These are phyloP conservation scores for Wallacemonas sp. DNA, from an alignment of 208 protist species.

Conservation along the genomic window DNA sequence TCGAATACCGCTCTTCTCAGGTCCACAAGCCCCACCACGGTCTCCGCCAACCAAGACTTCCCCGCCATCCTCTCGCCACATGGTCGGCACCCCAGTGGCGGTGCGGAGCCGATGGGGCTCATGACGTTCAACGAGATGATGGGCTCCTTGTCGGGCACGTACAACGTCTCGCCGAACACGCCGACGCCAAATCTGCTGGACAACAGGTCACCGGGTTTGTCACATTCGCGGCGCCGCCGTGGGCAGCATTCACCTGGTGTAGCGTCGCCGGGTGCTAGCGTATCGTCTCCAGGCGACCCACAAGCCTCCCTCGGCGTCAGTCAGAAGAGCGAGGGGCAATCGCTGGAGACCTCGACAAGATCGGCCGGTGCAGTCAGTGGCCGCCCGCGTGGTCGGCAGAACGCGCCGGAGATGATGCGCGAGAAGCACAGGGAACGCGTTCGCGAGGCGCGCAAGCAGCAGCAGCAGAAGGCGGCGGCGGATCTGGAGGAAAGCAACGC, in stretches of 20 bases:
- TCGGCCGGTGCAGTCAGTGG: no score
- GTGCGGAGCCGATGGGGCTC: not conserved
- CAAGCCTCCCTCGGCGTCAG: no score
- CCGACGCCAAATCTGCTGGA: conserved; percentile 12
- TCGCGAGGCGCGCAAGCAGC: not conserved
- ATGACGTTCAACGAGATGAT: not conserved
- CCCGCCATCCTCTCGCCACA: conserved; percentile 4
- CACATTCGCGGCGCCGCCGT: no score
- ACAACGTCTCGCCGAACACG: conserved; percentile 12
- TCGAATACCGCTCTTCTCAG: no score
- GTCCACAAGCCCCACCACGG: not conserved
- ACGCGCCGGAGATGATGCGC: not conserved
- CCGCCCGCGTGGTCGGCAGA: not conserved
- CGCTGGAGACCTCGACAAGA: no score
- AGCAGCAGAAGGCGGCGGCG: not conserved
- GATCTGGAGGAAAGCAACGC: not conserved
- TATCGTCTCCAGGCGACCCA: no score
- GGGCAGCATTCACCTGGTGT: no score
- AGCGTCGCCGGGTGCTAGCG: not conserved
- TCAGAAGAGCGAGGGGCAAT: no score
- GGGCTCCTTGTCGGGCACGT: conserved; percentile 7
- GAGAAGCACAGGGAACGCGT: not conserved
- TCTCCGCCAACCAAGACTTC: conserved; percentile 1
- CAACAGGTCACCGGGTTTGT: not conserved
- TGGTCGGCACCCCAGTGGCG: not conserved